Percentiles rank a stretch among this genome's conserved stretches.
phyloP scores from a whole-genome alignment of 1,284 basidiomycete genomes.

The Trichosporon ovoides region DNA sequence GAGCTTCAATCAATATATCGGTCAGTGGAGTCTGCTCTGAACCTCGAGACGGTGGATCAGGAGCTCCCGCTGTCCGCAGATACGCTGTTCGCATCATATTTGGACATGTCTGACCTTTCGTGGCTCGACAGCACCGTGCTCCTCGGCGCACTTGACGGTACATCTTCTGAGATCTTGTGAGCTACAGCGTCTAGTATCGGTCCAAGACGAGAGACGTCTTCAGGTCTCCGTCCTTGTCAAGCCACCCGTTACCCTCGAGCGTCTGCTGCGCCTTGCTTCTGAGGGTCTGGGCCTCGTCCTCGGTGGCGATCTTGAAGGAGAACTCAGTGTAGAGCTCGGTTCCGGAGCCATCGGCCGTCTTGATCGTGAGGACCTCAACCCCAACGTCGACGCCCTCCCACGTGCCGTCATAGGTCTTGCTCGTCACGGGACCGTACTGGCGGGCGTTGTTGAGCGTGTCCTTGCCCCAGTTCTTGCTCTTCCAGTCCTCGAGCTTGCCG shows the following conservation, averaged over 20 bases:
- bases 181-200: slow-evolving; percentile 1
- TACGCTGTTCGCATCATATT: slow-evolving; percentile 8
- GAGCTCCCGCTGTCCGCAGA: background rate
- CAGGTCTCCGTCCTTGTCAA: slow-evolving; percentile 7
- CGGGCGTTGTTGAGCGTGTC: background rate
- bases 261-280: slow-evolving; percentile 5
- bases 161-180: background rate
- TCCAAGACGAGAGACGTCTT: slow-evolving; percentile 10
- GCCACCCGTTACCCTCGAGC: slow-evolving; percentile 6
- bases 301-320: slow-evolving; percentile 3
- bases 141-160: slow-evolving; percentile 4
- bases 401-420: background rate
- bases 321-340: slow-evolving; percentile 8
- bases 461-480: slow-evolving; percentile 4
- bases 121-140: slow-evolving; percentile 13
- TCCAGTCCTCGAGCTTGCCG: slow-evolving; percentile 6
- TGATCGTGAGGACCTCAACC: slow-evolving; percentile 11
- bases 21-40: slow-evolving; percentile 14
- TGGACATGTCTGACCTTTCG: background rate
- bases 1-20: slow-evolving; percentile 15
- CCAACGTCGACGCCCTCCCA: background rate
- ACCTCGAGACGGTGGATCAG: slow-evolving; percentile 1
- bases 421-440: slow-evolving; percentile 9
- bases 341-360: background rate
- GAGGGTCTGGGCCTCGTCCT: background rate